Conservation (phyloP, 441 rosid species). For the Jatropha multifida region DNA sequence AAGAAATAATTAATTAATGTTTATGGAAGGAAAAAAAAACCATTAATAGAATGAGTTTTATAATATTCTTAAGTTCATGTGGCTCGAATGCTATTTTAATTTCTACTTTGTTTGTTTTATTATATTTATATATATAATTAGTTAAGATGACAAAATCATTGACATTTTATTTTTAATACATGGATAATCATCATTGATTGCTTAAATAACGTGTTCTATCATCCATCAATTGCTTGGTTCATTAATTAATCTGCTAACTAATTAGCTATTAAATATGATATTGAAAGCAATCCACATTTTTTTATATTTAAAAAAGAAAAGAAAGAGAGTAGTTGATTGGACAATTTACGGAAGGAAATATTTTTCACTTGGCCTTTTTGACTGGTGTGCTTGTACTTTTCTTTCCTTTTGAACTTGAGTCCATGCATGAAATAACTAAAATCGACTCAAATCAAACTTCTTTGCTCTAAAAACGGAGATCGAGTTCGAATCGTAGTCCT, state of each 20-base stretch:
- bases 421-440: too few relatives aligned
- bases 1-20: neutral
- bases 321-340: neutral
- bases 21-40: neutral
- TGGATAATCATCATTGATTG: neutral
- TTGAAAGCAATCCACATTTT: neutral
- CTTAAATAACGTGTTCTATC: conserved; percentile 11
- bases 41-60: neutral
- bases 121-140: neutral
- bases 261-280: neutral
- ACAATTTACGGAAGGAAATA: neutral
- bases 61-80: neutral
- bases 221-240: neutral
- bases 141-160: neutral
- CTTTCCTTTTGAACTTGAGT: too few relatives aligned
- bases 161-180: neutral
- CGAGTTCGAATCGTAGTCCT: too few relatives aligned
- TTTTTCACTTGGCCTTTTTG: too few relatives aligned
- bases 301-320: neutral
- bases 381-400: too few relatives aligned
- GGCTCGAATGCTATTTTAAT: neutral
- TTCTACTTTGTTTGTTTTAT: neutral
- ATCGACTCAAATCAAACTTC: too few relatives aligned
- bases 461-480: neutral
- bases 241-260: neutral